phyloP scores from a whole-genome alignment of 345 rosid genomes.

The Eucalyptus sp. region DNA sequence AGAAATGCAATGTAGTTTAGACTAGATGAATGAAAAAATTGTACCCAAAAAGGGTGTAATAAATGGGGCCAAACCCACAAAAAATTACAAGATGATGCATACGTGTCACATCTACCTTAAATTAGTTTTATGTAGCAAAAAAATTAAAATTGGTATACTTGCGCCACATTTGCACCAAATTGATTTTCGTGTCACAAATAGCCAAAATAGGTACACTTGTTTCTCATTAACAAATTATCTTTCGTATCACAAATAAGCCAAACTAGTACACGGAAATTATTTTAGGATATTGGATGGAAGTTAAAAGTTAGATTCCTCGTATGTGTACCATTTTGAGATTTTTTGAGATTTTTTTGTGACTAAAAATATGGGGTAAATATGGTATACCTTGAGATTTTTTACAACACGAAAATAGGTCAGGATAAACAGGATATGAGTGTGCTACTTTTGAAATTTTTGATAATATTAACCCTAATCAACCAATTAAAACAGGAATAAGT shows the following conservation, averaged over 20 bases:
- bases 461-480: background rate
- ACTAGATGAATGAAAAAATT: background rate
- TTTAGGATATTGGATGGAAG: background rate
- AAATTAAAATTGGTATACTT: background rate
- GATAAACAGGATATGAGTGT: background rate
- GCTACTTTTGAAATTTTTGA: background rate
- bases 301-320: background rate
- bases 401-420: background rate
- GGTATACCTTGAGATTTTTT: too few relatives aligned
- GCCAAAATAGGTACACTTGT: background rate
- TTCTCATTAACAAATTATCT: background rate
- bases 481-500: background rate
- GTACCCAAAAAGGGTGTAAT: background rate
- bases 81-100: background rate
- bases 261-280: background rate
- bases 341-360: background rate
- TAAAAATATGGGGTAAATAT: background rate
- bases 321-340: background rate
- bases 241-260: background rate
- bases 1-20: background rate
- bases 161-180: background rate
- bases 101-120: background rate
- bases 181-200: background rate
- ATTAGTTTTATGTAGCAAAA: background rate
- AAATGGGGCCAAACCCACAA: background rate